A percentile compares a stretch with the other conserved stretches of the same genome.
Conservation (phyloP, 495 filamentous ascomycete species). For the Neurospora pannonica region DNA sequence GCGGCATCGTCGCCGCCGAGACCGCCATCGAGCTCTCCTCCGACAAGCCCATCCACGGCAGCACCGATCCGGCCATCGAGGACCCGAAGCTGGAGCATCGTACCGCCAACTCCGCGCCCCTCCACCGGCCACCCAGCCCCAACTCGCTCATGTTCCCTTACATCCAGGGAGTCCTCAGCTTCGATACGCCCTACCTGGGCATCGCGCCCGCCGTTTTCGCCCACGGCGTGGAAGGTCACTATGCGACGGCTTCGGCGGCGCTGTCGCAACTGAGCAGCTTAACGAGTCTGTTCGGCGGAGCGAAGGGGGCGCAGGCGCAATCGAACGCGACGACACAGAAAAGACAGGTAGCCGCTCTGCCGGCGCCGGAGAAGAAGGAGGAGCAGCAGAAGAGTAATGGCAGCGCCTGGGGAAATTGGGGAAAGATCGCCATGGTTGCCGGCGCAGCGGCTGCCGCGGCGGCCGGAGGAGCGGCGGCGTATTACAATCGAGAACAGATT, state of each 20-base stretch:
- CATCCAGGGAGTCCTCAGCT: conserved; percentile 80
- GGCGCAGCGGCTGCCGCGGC: conserved; percentile 73
- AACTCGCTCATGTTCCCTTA: conserved; percentile 54
- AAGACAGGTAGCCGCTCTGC: conserved; percentile 21
- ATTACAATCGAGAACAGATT: conserved; percentile 71
- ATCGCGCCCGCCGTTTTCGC: conserved; percentile 84
- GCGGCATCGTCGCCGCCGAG: conserved; percentile 91
- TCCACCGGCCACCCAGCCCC: conserved; percentile 17
- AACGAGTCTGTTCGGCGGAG: conserved; percentile 48
- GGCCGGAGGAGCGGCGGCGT: conserved; percentile 81
- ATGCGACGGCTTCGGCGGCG: conserved; percentile 60
- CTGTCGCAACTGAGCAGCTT: conserved; percentile 57
- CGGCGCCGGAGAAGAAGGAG: conserved; percentile 14
- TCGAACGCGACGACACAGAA: conserved; percentile 12
- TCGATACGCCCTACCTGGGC: conserved; percentile 91
- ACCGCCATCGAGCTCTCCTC: conserved; percentile 58
- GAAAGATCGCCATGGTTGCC: conserved; percentile 72
- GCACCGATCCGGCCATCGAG: conserved; percentile 6
- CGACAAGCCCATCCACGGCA: conserved; percentile 53
- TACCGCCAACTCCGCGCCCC: conserved; percentile 17
- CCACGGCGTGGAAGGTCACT: conserved; percentile 78
- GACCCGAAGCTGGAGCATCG: not conserved
- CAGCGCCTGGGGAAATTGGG: conserved; percentile 56
- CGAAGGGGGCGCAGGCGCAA: conserved; percentile 19
- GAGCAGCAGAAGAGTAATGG: conserved; percentile 21